Base-by-base conservation (phyloP, 2,329 filamentous ascomycete species). In the Sclerotinia glacialis region DNA sequence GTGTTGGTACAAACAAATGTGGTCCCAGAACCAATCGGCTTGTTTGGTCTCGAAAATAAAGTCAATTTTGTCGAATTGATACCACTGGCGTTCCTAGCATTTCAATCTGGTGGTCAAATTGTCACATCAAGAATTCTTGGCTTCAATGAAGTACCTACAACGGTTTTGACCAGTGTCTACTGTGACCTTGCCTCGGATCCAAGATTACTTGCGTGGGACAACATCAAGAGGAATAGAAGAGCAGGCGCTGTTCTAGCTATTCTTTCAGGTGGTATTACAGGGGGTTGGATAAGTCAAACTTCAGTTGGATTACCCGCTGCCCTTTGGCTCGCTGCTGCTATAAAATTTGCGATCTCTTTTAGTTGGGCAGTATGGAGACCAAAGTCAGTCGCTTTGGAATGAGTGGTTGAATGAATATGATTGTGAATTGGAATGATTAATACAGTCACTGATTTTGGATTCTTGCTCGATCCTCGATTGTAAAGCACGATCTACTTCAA, bases 161-260 rank as follows among this genome's bases (percentile, higher is more conserved):
- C 93, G 21, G 91, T 93, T 3, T 78, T 95, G 67, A 94, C 91
- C 1, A 92, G 89, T 75, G 87, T 91, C 69, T 94, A 93, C 79
- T 93, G 90, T 74, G 91, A 94, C 75, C 74, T 94, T 26, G 92
- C 92, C 71, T 89, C 87, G 1, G 89, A 92, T 72, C 78, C 81
- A 12, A 79, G 80, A 11, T 68, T 87, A n/a, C 76, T 85, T 5
- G 76, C 76, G 0, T 68, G 67, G 40, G 74, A 80, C 16, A 83
- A 86, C 66, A 76, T 80, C 0, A 84, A 86, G 74, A 77, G 85
- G 59, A 85, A 86, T 74, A 78, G 83, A 60, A 78, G 85, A 55
- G 73, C 79, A 0, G 80, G 78, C 0, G 84, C 85, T 1, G 81
- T 85, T 1, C 40, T 83, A 1, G 75, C 83, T 63, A 76, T 86